Evolutionary conservation across 2,329 filamentous ascomycete genomes (phyloP).

Genomic region (Ascochyta pisi): DNA sequence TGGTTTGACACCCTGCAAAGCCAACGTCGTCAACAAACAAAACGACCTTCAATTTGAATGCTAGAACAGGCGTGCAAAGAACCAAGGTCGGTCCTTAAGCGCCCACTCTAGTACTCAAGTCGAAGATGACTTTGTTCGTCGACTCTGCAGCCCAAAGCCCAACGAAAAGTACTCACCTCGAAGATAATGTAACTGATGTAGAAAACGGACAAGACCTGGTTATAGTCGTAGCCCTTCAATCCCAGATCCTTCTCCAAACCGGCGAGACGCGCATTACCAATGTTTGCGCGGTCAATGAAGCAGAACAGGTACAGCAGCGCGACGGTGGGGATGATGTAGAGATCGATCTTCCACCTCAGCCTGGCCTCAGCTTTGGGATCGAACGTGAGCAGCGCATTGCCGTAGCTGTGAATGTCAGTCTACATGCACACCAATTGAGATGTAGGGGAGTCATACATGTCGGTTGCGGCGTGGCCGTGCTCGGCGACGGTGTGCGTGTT

Average conservation of each 20-base stretch:
- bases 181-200: conserved; percentile 72
- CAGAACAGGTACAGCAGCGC: conserved; percentile 73
- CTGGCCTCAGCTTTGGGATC: conserved; percentile 64
- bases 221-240: conserved; percentile 71
- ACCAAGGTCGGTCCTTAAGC: too few relatives aligned
- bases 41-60: too few relatives aligned
- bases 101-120: too few relatives aligned
- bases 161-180: conserved; percentile 50
- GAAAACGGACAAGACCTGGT: conserved; percentile 70
- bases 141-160: conserved; percentile 40
- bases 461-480: conserved; percentile 40
- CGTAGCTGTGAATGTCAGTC: conserved; percentile 36
- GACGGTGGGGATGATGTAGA: conserved; percentile 70
- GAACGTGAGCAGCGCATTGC: conserved; percentile 50
- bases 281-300: conserved; percentile 77
- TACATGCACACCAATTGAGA: background rate
- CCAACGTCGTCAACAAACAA: too few relatives aligned
- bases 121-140: background rate
- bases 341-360: conserved; percentile 69
- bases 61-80: too few relatives aligned
- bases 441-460: conserved; percentile 31
- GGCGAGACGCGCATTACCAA: conserved; percentile 73
- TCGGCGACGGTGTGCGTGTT: conserved; percentile 36
- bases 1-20: too few relatives aligned
- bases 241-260: conserved; percentile 68